Percentiles rank a stretch among this genome's conserved stretches.
Evolutionary conservation across 2,329 filamentous ascomycete species (phyloP).

Genomic region (Phaeomoniella chlamydospora): DNA sequence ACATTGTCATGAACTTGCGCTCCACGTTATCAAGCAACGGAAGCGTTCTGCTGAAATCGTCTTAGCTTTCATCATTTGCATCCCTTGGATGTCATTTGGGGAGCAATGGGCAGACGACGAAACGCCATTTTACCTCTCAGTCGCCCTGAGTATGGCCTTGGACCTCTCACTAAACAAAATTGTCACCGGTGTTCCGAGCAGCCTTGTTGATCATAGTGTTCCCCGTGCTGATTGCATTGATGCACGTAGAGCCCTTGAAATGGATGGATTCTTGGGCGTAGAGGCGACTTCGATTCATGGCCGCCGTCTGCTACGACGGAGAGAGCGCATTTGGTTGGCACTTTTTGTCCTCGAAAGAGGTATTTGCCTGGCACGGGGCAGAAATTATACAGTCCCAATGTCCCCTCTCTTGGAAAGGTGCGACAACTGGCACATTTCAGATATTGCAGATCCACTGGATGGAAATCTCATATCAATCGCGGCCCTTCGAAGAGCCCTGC

Average conservation of each 20-base stretch:
- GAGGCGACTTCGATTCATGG: conserved; percentile 47
- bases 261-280: conserved; percentile 54
- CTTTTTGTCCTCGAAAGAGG: conserved; percentile 60
- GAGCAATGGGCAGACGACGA: conserved; percentile 57
- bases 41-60: conserved; percentile 61
- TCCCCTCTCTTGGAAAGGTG: conserved; percentile 53
- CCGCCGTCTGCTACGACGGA: conserved; percentile 44
- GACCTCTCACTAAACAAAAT: conserved; percentile 59
- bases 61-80: conserved; percentile 59
- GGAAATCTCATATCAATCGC: conserved; percentile 59
- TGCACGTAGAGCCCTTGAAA: conserved; percentile 45
- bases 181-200: conserved; percentile 20
- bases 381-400: conserved; percentile 53
- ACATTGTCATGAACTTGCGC: conserved; percentile 49
- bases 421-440: conserved; percentile 53
- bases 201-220: background rate
- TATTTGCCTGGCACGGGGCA: conserved; percentile 55
- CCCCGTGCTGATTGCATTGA: conserved; percentile 51
- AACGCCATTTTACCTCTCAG: conserved; percentile 56
- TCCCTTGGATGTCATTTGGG: conserved; percentile 61
- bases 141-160: conserved; percentile 54
- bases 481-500: conserved; percentile 52
- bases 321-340: conserved; percentile 57
- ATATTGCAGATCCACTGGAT: conserved; percentile 51
- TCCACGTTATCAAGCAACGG: conserved; percentile 45